phyloP scores from a whole-genome alignment of 352 stramenopile genomes.

The Hyphochytrium catenoides region DNA sequence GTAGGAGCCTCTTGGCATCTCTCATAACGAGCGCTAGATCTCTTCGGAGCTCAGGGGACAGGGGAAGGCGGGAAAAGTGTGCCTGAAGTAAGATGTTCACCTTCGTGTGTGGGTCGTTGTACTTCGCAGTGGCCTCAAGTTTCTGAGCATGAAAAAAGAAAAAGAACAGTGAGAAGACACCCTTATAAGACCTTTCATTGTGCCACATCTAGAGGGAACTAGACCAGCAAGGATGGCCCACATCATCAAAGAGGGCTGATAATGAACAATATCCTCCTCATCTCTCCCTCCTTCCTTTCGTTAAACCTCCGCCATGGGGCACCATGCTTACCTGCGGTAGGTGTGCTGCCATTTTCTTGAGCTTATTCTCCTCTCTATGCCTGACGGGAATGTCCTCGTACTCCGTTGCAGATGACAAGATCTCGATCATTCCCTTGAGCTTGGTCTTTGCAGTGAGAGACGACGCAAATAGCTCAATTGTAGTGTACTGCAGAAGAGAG shows the following conservation, averaged over 20 bases:
- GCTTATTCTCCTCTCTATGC: slow-evolving; percentile 74
- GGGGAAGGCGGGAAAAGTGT: slow-evolving; percentile 83
- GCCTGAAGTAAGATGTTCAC: slow-evolving; percentile 86
- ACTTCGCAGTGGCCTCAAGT: too few relatives aligned
- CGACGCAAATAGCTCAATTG: slow-evolving; percentile 94
- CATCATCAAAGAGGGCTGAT: slow-evolving; percentile 3
- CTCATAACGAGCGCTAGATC: slow-evolving; percentile 76
- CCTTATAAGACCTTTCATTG: background rate
- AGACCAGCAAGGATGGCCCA: background rate
- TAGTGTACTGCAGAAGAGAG: slow-evolving; percentile 98
- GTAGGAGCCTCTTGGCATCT: slow-evolving; percentile 76
- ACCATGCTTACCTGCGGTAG: slow-evolving; percentile 72
- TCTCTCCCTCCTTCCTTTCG: too few relatives aligned
- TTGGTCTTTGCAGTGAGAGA: slow-evolving; percentile 91
- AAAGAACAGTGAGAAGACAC: slow-evolving; percentile 3
- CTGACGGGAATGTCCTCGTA: slow-evolving; percentile 80
- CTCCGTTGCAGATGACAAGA: slow-evolving; percentile 86
- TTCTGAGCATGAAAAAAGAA: too few relatives aligned
- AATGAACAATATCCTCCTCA: too few relatives aligned
- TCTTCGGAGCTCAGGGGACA: slow-evolving; percentile 69
- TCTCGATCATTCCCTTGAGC: slow-evolving; percentile 83
- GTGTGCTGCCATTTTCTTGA: slow-evolving; percentile 79
- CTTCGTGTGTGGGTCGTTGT: slow-evolving; percentile 83
- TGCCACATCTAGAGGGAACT: background rate
- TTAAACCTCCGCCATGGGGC: slow-evolving; percentile 20